Percentiles rank a stretch among this genome's conserved stretches.
These are phyloP conservation scores for Micractinium conductrix DNA, from an alignment of 139 green algal genomes.

Conservation along the genomic window DNA sequence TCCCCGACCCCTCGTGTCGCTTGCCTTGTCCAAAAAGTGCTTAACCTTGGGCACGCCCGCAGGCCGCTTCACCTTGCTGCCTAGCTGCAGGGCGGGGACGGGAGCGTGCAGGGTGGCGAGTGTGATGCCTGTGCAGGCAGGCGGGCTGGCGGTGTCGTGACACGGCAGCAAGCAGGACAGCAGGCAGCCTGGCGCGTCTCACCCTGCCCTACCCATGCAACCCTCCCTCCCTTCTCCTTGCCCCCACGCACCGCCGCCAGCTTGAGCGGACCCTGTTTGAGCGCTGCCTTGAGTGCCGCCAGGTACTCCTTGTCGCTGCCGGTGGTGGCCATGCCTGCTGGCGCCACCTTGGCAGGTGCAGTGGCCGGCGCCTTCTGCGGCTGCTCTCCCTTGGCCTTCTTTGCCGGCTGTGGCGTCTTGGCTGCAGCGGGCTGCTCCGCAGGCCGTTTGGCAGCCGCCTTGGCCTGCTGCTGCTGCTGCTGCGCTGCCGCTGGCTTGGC, in stretches of 20 bases:
- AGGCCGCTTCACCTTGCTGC: slow-evolving; percentile 30
- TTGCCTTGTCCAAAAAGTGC: slow-evolving; percentile 20
- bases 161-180: no score
- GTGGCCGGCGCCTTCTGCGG: slow-evolving; percentile 55
- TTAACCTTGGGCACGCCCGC: slow-evolving; percentile 15
- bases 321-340: neutral
- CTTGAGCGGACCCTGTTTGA: slow-evolving; percentile 8
- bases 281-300: slow-evolving; percentile 19
- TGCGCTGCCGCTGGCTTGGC: neutral
- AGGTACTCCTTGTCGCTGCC: slow-evolving; percentile 29
- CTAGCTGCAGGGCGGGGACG: neutral
- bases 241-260: slow-evolving; percentile 18
- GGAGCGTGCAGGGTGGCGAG: neutral
- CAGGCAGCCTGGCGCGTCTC: no score
- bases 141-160: no score
- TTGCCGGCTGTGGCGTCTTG: slow-evolving; percentile 79
- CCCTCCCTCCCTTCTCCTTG: no score
- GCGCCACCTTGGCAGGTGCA: slow-evolving; percentile 17
- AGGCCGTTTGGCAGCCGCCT: neutral
- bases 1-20: no score
- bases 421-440: neutral
- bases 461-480: neutral
- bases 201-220: no score
- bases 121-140: neutral
- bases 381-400: slow-evolving; percentile 93